A percentile compares a stretch with the other conserved stretches of the same genome.
Conservation (phyloP, 139 green algal genomes). For the Tetradesmus obliquus region DNA sequence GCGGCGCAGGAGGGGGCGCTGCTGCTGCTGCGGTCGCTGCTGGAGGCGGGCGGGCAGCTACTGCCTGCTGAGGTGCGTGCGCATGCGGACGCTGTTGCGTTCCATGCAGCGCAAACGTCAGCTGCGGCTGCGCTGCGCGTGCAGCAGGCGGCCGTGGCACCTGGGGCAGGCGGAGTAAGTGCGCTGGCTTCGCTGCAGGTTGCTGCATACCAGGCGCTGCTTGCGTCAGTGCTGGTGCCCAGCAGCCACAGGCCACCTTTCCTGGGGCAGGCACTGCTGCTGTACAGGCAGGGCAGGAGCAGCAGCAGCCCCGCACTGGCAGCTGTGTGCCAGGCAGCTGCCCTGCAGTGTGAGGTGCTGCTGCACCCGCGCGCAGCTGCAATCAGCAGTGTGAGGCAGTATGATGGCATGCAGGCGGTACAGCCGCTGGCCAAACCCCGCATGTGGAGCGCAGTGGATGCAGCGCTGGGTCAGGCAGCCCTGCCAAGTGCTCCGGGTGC, state of each 20-base stretch:
- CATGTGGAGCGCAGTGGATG: constrained; percentile 54
- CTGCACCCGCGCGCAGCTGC: constrained; percentile 54
- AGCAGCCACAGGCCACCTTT: constrained; percentile 56
- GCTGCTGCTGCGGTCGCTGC: constrained; percentile 40
- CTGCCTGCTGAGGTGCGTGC: constrained; percentile 47
- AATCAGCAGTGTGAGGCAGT: not conserved
- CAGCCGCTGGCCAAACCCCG: constrained; percentile 46
- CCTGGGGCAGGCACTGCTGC: constrained; percentile 57
- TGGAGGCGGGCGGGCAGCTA: constrained; percentile 38
- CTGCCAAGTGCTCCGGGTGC: constrained; percentile 14
- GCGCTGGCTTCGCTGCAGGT: constrained; percentile 43
- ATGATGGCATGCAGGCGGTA: constrained; percentile 16
- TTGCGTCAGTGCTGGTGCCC: constrained; percentile 67
- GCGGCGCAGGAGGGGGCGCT: constrained; percentile 44
- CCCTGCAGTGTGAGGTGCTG: constrained; percentile 56
- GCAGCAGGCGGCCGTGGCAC: constrained; percentile 14
- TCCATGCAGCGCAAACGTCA: constrained; percentile 55
- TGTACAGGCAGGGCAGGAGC: constrained; percentile 49
- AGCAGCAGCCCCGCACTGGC: constrained; percentile 31
- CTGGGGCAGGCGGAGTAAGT: not conserved
- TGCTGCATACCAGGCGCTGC: constrained; percentile 59
- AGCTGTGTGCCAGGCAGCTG: constrained; percentile 22
- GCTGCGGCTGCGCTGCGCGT: constrained; percentile 37
- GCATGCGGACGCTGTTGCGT: constrained; percentile 61
- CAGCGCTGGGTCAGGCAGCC: not conserved